Evolutionary conservation across 2,329 filamentous ascomycete genomes (phyloP).

Genomic region (Colletotrichum noveboracense): DNA sequence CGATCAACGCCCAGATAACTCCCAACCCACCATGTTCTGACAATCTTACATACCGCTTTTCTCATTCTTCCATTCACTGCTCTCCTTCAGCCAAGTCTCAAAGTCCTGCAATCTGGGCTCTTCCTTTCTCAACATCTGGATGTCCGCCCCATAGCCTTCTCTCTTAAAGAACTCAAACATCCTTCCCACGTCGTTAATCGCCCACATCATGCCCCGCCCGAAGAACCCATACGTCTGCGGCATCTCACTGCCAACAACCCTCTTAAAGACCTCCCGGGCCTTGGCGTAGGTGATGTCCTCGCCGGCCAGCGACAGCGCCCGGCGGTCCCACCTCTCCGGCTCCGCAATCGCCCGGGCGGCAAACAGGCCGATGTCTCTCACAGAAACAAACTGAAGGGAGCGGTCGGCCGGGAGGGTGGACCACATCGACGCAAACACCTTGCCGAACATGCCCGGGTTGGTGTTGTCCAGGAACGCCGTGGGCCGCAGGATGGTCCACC

Average conservation of each 20-base stretch:
- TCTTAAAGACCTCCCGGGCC: constrained; percentile 14
- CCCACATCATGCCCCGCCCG: constrained; percentile 20
- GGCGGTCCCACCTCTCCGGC: constrained; percentile 19
- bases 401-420: constrained; percentile 27
- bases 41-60: background rate
- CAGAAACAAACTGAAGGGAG: constrained; percentile 30
- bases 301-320: constrained; percentile 20
- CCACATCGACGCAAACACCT: constrained; percentile 31
- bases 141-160: constrained; percentile 20
- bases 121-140: constrained; percentile 7
- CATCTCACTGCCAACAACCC: constrained; percentile 10
- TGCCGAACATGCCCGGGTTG: constrained; percentile 29
- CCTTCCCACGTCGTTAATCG: constrained; percentile 17
- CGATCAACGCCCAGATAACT: background rate
- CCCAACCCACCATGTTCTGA: background rate
- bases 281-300: constrained; percentile 21
- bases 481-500: constrained; percentile 31
- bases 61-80: constrained; percentile 27
- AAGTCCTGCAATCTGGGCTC: constrained; percentile 25
- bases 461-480: constrained; percentile 33
- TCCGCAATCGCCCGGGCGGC: constrained; percentile 19
- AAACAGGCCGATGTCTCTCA: constrained; percentile 29
- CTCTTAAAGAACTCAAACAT: constrained; percentile 24
- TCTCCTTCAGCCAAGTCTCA: constrained; percentile 26
- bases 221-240: constrained; percentile 17